phyloP scores from a whole-genome alignment of 2,329 filamentous ascomycete genomes.

The Basipetospora chlamydospora region DNA sequence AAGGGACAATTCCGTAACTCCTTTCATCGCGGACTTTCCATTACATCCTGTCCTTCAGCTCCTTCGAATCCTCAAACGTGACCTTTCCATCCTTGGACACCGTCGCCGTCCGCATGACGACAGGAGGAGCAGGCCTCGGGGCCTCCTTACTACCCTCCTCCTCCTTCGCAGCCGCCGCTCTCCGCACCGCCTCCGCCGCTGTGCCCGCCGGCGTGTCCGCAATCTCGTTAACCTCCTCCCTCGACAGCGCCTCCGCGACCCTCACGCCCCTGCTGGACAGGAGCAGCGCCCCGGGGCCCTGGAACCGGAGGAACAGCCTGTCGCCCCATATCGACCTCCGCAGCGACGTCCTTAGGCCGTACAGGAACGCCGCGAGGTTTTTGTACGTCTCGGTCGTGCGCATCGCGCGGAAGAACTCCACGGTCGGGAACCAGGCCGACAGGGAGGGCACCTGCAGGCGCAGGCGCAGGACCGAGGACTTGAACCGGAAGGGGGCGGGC shows the following conservation, averaged over 20 bases:
- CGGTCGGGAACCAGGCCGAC: conserved; percentile 48
- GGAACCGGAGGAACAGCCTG: conserved; percentile 78
- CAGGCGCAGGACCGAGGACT: conserved; percentile 57
- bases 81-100: conserved; percentile 50
- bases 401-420: conserved; percentile 60
- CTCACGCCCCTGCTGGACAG: conserved; percentile 76
- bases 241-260: conserved; percentile 62
- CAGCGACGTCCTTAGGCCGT: conserved; percentile 58
- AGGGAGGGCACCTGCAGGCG: conserved; percentile 67
- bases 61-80: conserved; percentile 45
- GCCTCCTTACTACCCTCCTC: conserved; percentile 6
- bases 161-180: neutral
- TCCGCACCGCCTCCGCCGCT: conserved; percentile 43
- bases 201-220: conserved; percentile 66
- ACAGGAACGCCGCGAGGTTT: conserved; percentile 46
- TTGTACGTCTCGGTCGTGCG: conserved; percentile 61
- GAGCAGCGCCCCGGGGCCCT: conserved; percentile 72
- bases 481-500: conserved; percentile 77
- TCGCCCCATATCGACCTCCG: conserved; percentile 87
- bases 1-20: conserved; percentile 1
- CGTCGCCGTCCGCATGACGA: conserved; percentile 26
- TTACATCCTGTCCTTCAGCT: conserved; percentile 42
- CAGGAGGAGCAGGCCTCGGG: conserved; percentile 7
- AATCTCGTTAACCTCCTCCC: conserved; percentile 76
- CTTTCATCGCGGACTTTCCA: too few relatives aligned